Base-by-base conservation (phyloP, 768 basidiomycete genomes). In the Gelatoporia subvermispora region DNA sequence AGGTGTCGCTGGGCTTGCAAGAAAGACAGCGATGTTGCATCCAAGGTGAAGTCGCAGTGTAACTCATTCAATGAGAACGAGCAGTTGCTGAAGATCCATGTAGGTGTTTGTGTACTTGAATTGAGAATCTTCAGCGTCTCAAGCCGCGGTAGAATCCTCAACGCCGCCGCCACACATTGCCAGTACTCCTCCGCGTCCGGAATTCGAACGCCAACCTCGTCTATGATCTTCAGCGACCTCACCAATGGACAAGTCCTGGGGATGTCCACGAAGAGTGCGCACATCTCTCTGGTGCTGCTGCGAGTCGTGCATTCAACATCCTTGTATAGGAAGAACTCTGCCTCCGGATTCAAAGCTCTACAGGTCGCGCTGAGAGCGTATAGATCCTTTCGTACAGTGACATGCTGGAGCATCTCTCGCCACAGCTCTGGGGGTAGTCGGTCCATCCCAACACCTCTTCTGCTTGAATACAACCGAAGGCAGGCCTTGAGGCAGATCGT, bases 251-350 rank as follows among this genome's bases (percentile, higher is more conserved):
- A 43, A 2, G 52, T 21, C 17, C 54, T 53, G 24, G 53, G 50
- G 3, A 35, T 49, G 8, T 39, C 44, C 4, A 51, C 35, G 20
- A 58, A 49, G 48, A 50, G 43, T 18, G 50, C 46, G 50, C 56
- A 58, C 2, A 58, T 31, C 9, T 38, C 44, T 21, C 52, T 42
- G 13, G 53, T 52, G 43, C 23, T 47, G 4, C 41, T 2, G 3
- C 51, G 50, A 11, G 38, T 38, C 10, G 39, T 31, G 5, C 47
- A 49, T 20, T 52, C 31, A 42, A 58, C 38, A 36, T 41, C 35
- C 7, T 45, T 42, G 41, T 55, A 55, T 35, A 58, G 55, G 47
- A 51, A 48, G 43, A 20, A 45, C 38, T 55, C 56, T 3, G 54
- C 53, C 43, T 54, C 50, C 9, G 35, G 10, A 17, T 57, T 45